These are phyloP conservation scores for Dalbergia oliveri DNA, from an alignment of 306 rosid species.

Conservation along the genomic window DNA sequence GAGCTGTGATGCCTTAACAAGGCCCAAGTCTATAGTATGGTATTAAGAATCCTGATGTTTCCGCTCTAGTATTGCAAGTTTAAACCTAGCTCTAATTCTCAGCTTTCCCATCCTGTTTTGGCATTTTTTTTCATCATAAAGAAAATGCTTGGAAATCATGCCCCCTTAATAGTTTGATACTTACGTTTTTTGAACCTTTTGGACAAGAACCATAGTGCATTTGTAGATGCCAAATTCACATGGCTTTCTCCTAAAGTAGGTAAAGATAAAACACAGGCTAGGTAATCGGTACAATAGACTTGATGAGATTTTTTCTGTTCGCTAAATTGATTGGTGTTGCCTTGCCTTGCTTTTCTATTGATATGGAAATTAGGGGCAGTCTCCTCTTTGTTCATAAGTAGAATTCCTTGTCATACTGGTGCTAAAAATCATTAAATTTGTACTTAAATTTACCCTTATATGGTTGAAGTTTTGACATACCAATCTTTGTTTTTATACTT, in stretches of 20 bases:
- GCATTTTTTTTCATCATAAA: background rate
- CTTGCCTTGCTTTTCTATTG: background rate
- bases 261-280: background rate
- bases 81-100: background rate
- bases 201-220: background rate
- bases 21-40: background rate
- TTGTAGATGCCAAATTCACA: background rate
- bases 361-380: background rate
- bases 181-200: background rate
- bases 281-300: background rate
- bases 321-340: constrained; percentile 14
- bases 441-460: background rate
- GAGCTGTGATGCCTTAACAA: constrained; percentile 5
- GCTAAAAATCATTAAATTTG: background rate
- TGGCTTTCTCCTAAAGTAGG: background rate
- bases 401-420: background rate
- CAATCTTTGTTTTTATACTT: background rate
- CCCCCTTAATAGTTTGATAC: background rate
- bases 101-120: background rate
- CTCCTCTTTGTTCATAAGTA: background rate
- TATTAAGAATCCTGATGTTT: background rate
- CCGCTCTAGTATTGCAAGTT: background rate
- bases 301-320: background rate
- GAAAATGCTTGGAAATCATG: constrained; percentile 2
- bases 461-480: background rate